phyloP scores from a whole-genome alignment of 768 basidiomycete species.

The Phaffia tasmanica region DNA sequence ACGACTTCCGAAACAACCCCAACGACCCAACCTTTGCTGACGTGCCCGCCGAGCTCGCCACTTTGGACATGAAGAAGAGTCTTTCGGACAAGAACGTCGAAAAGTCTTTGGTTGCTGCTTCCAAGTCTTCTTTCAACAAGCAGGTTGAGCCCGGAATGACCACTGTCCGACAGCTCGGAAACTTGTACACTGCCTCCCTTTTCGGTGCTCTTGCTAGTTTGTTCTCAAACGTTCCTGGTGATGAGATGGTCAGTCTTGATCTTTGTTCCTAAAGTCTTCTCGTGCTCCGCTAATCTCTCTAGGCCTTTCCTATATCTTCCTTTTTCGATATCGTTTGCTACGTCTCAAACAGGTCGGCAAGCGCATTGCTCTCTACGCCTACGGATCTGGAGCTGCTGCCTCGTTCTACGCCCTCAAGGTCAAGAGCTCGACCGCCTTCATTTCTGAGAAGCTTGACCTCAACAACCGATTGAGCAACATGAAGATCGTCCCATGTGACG shows the following conservation, averaged over 20 bases:
- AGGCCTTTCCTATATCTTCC: too few relatives aligned
- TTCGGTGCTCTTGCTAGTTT: slow-evolving; percentile 89
- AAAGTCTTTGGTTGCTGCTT: slow-evolving; percentile 77
- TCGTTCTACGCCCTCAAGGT: slow-evolving; percentile 81
- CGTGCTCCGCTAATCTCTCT: too few relatives aligned
- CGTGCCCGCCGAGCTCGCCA: slow-evolving; percentile 56
- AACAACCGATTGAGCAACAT: slow-evolving; percentile 63
- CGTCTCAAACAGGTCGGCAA: slow-evolving; percentile 46
- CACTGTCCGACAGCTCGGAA: slow-evolving; percentile 80
- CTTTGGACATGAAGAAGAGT: slow-evolving; percentile 55
- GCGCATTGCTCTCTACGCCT: slow-evolving; percentile 89
- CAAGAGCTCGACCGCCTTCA: slow-evolving; percentile 74
- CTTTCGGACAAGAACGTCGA: slow-evolving; percentile 91
- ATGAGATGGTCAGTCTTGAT: slow-evolving; percentile 44
- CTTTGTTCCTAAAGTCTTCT: neutral
- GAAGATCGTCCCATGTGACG: slow-evolving; percentile 83
- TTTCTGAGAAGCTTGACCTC: slow-evolving; percentile 71
- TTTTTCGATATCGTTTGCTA: neutral
- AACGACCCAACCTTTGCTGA: slow-evolving; percentile 49
- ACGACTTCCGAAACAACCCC: slow-evolving; percentile 81
- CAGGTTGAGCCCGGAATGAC: slow-evolving; percentile 67
- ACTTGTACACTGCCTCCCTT: slow-evolving; percentile 96
- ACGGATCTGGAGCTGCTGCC: slow-evolving; percentile 88
- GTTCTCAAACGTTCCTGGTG: slow-evolving; percentile 58
- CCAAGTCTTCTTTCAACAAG: slow-evolving; percentile 43